Base-by-base conservation (phyloP, 225 moss, liverwort and hornwort genomes). In the Pleurozium schreberi region DNA sequence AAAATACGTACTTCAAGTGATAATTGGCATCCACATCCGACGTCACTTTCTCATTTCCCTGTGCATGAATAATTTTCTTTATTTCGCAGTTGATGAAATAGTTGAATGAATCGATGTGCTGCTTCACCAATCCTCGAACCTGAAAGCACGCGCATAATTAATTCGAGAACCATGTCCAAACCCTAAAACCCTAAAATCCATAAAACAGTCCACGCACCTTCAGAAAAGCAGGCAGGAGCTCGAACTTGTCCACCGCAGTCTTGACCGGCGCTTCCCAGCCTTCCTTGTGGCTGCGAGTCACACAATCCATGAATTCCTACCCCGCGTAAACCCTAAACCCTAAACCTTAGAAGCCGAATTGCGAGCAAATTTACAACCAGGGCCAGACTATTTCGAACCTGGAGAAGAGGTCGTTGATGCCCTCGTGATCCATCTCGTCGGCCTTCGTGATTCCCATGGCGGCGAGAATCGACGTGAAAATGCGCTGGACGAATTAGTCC, bases 31-130 rank as follows among this genome's bases (percentile, higher is more conserved):
- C 99, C 43, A 96, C 96, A 84, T 99, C 97, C 31, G 99, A 97
- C 14, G 96, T 96, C 70, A 99, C 95, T 93, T 96, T 99, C 92
- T 99, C 99, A 83, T 99, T 99, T 76, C 97, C 96, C 88, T 96
- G 97, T 11, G 99, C 99, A 88, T 99, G 99, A 65, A 99, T 97
- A 43, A 99, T 99, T 75, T 99, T 99, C 90, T 97, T 99, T 26
- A 99, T 99, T 92, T 99, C 99, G 75, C 97, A 99, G 75, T 99
- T 99, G 86, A 99, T 94, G 88, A 99, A 96, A 85, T 99, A 99
- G 83, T 99, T 99, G 92, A 99, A 99, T 21, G 99, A 99, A 90
- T 99, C 99, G 69, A 99, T 99, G 86, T 99, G 99, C 93, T 99
- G 99, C 87, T 99, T 99, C 92, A 99, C 97, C 89, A 99, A 90